Percentiles rank a stretch among this genome's conserved stretches.
Evolutionary conservation across 139 green algal genomes (phyloP).

Genomic region (Coelastrella sp.): DNA sequence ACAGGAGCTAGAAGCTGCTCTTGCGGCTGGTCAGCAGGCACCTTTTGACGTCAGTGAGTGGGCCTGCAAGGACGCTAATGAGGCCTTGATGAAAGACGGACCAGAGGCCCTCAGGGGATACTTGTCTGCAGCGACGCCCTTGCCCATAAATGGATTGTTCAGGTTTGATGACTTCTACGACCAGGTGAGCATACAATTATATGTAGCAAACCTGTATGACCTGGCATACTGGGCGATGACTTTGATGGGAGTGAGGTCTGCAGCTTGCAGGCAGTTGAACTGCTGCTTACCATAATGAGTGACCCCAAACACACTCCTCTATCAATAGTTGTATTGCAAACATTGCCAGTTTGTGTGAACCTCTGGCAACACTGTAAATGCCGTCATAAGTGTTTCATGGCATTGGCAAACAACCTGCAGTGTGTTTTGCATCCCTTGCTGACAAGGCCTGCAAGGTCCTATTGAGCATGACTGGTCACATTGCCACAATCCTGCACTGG

Average conservation of each 20-base stretch:
- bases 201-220: too few relatives aligned
- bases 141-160: conserved; percentile 86
- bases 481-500: background rate
- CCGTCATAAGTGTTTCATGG: background rate
- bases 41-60: conserved; percentile 11
- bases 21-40: background rate
- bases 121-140: conserved; percentile 73
- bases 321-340: too few relatives aligned
- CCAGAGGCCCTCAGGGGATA: conserved; percentile 63
- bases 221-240: too few relatives aligned
- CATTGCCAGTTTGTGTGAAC: background rate
- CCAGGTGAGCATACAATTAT: too few relatives aligned
- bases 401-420: too few relatives aligned
- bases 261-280: too few relatives aligned
- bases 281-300: too few relatives aligned
- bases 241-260: too few relatives aligned
- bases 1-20: background rate
- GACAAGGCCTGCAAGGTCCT: too few relatives aligned
- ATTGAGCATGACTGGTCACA: background rate
- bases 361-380: background rate
- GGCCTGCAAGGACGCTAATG: conserved; percentile 94
- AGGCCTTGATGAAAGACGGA: conserved; percentile 86
- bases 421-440: too few relatives aligned
- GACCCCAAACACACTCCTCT: too few relatives aligned
- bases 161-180: conserved; percentile 45